These are phyloP conservation scores for Globisporangium barbulae DNA, from an alignment of 352 stramenopile species.

Conservation along the genomic window DNA sequence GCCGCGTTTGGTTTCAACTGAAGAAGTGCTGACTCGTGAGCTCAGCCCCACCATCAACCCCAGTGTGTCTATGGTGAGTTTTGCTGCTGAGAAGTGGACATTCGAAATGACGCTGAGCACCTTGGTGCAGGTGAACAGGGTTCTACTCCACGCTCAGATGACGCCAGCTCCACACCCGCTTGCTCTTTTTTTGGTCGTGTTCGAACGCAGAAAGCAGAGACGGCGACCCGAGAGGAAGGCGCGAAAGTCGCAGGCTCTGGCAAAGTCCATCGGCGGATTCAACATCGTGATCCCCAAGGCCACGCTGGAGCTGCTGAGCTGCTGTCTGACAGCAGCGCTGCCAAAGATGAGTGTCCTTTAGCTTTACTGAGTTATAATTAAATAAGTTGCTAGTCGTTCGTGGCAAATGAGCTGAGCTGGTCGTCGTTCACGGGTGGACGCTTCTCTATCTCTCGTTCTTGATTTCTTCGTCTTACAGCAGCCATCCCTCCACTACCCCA, in stretches of 20 bases:
- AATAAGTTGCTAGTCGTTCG: slow-evolving; percentile 8
- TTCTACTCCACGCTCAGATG: not conserved
- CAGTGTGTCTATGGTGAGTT: not conserved
- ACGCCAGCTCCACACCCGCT: slow-evolving; percentile 4
- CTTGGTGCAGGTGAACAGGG: not conserved
- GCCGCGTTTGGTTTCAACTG: not conserved
- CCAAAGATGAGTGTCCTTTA: not conserved
- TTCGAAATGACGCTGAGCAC: not conserved
- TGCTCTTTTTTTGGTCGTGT: not conserved
- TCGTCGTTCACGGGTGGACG: not conserved
- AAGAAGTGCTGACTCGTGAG: not conserved
- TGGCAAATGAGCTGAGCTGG: slow-evolving; percentile 7
- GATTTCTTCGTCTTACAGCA: slow-evolving; percentile 9
- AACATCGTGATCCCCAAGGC: slow-evolving; percentile 11
- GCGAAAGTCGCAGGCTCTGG: not conserved
- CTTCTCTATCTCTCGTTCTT: slow-evolving; percentile 7
- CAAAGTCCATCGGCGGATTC: not conserved
- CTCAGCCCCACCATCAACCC: no score
- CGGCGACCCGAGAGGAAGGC: not conserved
- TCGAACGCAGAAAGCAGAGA: not conserved
- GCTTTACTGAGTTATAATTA: not conserved
- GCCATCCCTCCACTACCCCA: no score
- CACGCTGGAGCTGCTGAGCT: slow-evolving; percentile 10
- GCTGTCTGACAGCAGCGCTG: not conserved
- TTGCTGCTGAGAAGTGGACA: not conserved